Evolutionary conservation across 495 filamentous ascomycete species (phyloP), one percentile per base, ranked within the genome.

Genomic region (Neurospora tetrasperma): DNA sequence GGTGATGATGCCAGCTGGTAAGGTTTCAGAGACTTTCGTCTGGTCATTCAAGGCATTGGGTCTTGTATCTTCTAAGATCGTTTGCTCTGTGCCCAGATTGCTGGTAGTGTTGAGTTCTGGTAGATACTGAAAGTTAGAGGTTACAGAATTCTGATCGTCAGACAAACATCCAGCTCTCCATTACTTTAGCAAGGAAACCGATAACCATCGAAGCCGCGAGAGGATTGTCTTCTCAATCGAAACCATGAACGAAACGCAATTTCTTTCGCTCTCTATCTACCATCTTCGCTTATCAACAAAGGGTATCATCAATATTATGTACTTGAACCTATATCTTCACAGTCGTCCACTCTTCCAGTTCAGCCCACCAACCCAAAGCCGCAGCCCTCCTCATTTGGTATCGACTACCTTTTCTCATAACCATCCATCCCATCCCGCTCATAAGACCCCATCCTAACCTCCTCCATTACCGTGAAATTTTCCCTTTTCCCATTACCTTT

Each of bases 221-320:
- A 6, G 6, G 2, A 31, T 18, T 62, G 2, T 0, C 6, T 4
- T 35, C 6, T 16, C 54, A 2, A 62, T 1, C 1, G 3, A 18
- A 35, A 3, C 6, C 6, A 8, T 16, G 2, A 0, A 6, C 35
- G 1, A 9, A 62, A 62, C 27, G 0, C 27, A 18, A 31, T 7
- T 12, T 35, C 23, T 62, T 62, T 35, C 54, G 54, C 54, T 62
- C 54, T 62, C 54, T 18, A 62, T 62, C 54, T 62, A 62, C 54
- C 54, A 62, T 62, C 54, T 62, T 62, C 54, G 54, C 54, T 62
- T 62, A 62, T 62, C 54, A 62, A 62, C 54, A 62, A 62, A 62
- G 54, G 54, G 54, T 62, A 62, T 62, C 54, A 62, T 62, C 27
- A 18, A 35, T 35, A 62, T 35, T 62, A 62, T 62, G 54, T 62